Base-by-base conservation (phyloP, 148 eudicot genomes). In the Silene conica region DNA sequence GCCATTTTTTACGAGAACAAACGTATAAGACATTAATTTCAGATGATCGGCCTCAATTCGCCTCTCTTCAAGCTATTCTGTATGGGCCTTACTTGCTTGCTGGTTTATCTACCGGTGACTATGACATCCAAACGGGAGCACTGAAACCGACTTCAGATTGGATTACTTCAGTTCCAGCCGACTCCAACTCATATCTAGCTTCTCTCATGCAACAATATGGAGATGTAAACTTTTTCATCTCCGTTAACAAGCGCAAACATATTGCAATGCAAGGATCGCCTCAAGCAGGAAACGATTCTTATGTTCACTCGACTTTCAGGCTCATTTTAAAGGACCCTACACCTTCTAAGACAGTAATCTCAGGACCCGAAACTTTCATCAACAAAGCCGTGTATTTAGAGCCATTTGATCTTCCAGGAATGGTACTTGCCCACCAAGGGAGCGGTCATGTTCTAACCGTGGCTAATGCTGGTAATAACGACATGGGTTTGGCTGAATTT, bases 1-100 rank as follows among this genome's bases (percentile, higher is more conserved):
- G n/a, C n/a, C n/a, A n/a, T n/a, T n/a, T n/a, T n/a, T n/a, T n/a
- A n/a, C n/a, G n/a, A n/a, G n/a, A n/a, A n/a, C n/a, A n/a, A n/a
- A n/a, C n/a, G n/a, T n/a, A n/a, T n/a, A n/a, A n/a, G n/a, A n/a
- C n/a, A n/a, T n/a, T n/a, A n/a, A n/a, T n/a, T 72, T 75, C 89
- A 92, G 97, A 91, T 89, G 92, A 95, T 71, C 91, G 96, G 18
- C 88, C 88, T 3, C 79, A 83, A 63, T 86, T 70, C 82, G 83
- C 88, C 64, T 81, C 96, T 0, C 77, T 89, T 19, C 82, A 84
- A 45, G 96, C 97, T 59, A 89, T 92, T 76, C 77, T 95, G 6
- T 92, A 90, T 41, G 99, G 99, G 14, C 97, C 92, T 4, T 95
- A 92, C 82, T 80, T 95, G 72, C 94, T 92, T 7, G 97, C 84